Evolutionary conservation across 139 green algal genomes (phyloP), one percentile per base, ranked within the genome.

Genomic region (Trebouxia sp.): DNA sequence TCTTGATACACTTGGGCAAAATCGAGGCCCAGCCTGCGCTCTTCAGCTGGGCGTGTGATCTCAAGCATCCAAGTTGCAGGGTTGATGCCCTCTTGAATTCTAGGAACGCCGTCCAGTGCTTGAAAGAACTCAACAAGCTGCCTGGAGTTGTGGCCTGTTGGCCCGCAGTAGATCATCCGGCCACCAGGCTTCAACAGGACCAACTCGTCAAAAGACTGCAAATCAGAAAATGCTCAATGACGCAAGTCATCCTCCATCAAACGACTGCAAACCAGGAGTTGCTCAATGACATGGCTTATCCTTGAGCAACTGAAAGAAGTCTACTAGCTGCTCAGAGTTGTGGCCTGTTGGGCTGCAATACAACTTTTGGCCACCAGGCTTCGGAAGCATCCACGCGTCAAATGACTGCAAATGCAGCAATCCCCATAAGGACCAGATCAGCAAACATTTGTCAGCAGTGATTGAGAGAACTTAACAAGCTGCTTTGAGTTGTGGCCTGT

Each of bases 331-430:
- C 17, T 58, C n/a, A 35, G 58, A 43, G 35, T 86, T 76, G 7
- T 72, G 37, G 53, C 87, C 86, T 38, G 89, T 74, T 20, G 82
- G 66, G 50, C 84, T 86, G 38, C 39, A 81, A 76, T 85, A 91
- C 32, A 91, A 82, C 35, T 43, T 50, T 38, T 58, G 76, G 24
- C 88, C 88, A 11, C 88, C 88, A 17, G 80, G 82, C 78, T 92
- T 89, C 39, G 92, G 83, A 67, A 92, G 62, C 80, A 92, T 78
- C 79, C 92, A 76, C 83, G 88, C 84, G 79, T 91, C 86, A 81
- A 92, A 91, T 24, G 75, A 67, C 77, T 83, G 82, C 72, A 79
- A 7, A 35, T 32, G 22, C 43, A 28, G n/a, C 78, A 70, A 20
- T 86, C 87, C 22, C 87, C 87, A 8, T n/a, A n/a, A n/a, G n/a